Conservation (phyloP, 2,329 filamentous ascomycete genomes). For the Penicillium sp. region DNA sequence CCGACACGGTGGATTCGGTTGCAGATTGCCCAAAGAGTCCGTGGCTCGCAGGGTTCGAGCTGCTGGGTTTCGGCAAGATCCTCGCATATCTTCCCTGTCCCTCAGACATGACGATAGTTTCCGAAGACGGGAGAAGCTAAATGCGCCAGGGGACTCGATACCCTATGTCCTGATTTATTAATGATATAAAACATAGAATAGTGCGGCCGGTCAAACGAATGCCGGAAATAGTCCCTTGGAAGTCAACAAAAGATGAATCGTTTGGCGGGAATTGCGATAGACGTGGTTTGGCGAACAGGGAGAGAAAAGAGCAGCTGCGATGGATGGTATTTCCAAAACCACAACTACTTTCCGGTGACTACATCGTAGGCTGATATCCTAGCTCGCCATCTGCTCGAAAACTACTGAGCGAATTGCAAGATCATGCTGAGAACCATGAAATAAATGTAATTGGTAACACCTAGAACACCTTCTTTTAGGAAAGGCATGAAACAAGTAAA, state of each 20-base stretch:
- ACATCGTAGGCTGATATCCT: background rate
- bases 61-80: background rate
- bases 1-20: slow-evolving; percentile 31
- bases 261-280: background rate
- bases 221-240: background rate
- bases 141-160: background rate
- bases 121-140: background rate
- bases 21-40: slow-evolving; percentile 8
- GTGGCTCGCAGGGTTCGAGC: background rate
- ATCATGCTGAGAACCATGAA: background rate
- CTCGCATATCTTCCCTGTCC: background rate
- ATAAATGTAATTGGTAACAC: slow-evolving; percentile 30
- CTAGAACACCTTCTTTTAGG: slow-evolving; percentile 29
- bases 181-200: slow-evolving; percentile 7
- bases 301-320: slow-evolving; percentile 5
- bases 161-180: slow-evolving; percentile 4
- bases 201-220: background rate
- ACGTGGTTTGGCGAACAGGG: background rate
- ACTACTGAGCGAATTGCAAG: background rate
- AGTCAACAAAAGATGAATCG: background rate
- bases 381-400: background rate
- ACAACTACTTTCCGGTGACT: background rate
- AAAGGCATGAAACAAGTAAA: slow-evolving; percentile 16
- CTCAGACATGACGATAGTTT: background rate
- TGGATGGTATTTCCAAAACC: background rate